Base-by-base conservation (phyloP, 1,139 yeast genomes). In the Hyphopichia pseudoburtonii region DNA sequence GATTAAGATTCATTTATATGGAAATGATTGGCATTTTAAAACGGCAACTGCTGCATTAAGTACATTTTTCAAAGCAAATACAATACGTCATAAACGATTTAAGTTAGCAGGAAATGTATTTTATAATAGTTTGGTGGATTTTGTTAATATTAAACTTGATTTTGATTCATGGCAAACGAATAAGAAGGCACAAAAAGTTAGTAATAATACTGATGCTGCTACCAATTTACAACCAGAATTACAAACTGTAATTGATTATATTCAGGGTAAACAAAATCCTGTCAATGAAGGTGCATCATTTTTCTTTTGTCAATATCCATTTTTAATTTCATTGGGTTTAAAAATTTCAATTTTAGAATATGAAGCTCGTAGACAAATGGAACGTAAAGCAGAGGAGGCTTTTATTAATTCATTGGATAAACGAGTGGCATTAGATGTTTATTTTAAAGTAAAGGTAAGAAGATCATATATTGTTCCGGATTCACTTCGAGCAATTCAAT, bases 331-430 rank as follows among this genome's bases (percentile, higher is more conserved):
- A 0, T 64, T 92, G 46, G 96, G 95, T 0, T 76, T 87, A 3
- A 92, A 92, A 57, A 85, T 89, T 2, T 70, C 82, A 0, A 78
- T 90, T 3, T 62, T 92, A 47, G 95, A 87, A 50, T 81, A 86
- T 56, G 96, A 89, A 52, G 89, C 95, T 0, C 76, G 81, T 41
- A 64, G 86, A 29, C 85, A 80, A 40, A 88, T 90, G 95, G 95
- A 86, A 50, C 64, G 85, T 39, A 82, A 84, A 52, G 96, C 96
- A 0, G 96, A 88, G 50, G 94, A 87, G 53, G 96, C 96, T 0
- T 88, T 89, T 50, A 76, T 89, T 33, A 78, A 76, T 37, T 82
- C 96, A 0, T 55, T 88, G 23, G 87, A 84, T 48, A 73, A 77
- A 38, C 68, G 80, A 38, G 69, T 73, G 17, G 77, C 78, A 0